Base-by-base conservation (phyloP, 805 yeast genomes). In the Candida pseudofarinosa region DNA sequence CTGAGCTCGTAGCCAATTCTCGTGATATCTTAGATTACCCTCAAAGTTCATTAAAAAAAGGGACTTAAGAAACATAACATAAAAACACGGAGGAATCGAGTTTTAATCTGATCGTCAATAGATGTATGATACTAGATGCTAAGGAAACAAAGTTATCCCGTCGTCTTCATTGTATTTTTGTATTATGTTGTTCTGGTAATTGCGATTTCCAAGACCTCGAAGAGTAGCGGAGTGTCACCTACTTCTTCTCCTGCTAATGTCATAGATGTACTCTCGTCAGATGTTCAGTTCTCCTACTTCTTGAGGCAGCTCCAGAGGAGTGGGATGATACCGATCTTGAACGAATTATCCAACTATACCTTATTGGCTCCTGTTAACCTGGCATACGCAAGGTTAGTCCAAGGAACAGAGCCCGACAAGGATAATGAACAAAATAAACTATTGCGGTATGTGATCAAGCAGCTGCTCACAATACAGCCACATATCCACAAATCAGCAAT, bases 321-420 rank as follows among this genome's bases (percentile, higher is more conserved):
- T 40, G 89, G 82, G 12, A 60, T 82, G 39, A 68, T 88, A 1
- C 88, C 88, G 2, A 59, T 63, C 33, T 58, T 88, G 26, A 87
- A 85, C 54, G 63, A 63, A 16, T 58, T 83, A 46, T 63, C 66
- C 18, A 83, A 85, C 56, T 77, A 83, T 44, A 86, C 96, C 0
- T 61, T 88, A n/a, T 57, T 85, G 33, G 95, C 95, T 1, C 95
- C 96, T 0, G 74, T 83, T 10, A 88, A 88, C 56, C 80, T 83
- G 50, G 96, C 96, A 1, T 86, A 85, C 59, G 69, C 43, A 6
- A 16, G n/a, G 16, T 10, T n/a, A 14, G n/a, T n/a, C n/a, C n/a
- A n/a, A n/a, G 23, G 37, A 14, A 37, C 39, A 3, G 34, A 33
- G n/a, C 17, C 5, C 16, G 40, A 30, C 19, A 8, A 12, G 16